These are phyloP conservation scores for Eremothecium cymbalariae DNA, from an alignment of 1,139 yeast genomes.

Conservation along the genomic window DNA sequence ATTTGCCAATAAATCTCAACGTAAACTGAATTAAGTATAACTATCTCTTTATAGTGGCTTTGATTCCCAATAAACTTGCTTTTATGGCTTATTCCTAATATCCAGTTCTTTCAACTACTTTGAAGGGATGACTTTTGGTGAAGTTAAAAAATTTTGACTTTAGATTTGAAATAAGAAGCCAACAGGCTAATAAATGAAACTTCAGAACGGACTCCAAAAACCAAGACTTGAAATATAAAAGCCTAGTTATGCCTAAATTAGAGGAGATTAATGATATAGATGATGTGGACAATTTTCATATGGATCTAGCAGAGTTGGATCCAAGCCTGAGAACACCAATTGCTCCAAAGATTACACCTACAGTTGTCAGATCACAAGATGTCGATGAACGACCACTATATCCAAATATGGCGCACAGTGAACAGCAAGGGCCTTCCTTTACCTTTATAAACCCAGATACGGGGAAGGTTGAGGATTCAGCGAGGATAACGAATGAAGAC, in stretches of 20 bases:
- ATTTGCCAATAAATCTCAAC: slow-evolving; percentile 5
- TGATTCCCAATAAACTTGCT: no score
- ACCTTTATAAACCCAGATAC: slow-evolving; percentile 25
- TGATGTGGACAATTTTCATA: slow-evolving; percentile 84
- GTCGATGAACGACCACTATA: slow-evolving; percentile 27
- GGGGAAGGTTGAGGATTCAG: slow-evolving; percentile 21
- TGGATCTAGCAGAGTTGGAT: slow-evolving; percentile 88
- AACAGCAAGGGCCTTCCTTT: slow-evolving; percentile 15
- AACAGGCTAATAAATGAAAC: no score
- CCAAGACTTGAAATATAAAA: no score
- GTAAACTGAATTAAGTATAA: no score
- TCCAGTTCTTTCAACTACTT: no score
- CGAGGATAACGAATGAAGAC: slow-evolving; percentile 30
- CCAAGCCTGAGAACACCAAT: slow-evolving; percentile 61
- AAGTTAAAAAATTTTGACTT: no score
- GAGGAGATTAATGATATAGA: slow-evolving; percentile 79
- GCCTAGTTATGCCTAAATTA: slow-evolving; percentile 51
- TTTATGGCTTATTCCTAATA: no score
- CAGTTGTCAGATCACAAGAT: slow-evolving; percentile 59
- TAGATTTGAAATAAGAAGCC: no score
- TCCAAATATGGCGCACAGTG: slow-evolving; percentile 27
- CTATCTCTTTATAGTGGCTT: no score
- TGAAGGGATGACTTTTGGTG: no score
- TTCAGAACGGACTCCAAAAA: no score
- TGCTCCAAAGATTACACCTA: slow-evolving; percentile 59